A percentile compares a stretch with the other conserved stretches of the same genome.
Conservation (phyloP, 2,329 filamentous ascomycete species). For the Aspergillaceae sp. region DNA sequence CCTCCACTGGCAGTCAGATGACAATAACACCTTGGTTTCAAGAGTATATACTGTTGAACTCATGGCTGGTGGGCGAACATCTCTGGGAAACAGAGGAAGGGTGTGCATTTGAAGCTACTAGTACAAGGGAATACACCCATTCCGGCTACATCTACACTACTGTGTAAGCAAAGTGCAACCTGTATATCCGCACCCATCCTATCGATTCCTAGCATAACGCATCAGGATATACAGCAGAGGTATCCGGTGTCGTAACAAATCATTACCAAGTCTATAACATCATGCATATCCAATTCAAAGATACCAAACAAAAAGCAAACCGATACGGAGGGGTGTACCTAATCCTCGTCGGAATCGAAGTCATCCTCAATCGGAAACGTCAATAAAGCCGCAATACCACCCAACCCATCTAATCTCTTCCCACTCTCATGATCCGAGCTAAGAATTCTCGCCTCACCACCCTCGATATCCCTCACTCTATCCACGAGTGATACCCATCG, state of each 20-base stretch:
- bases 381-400: conserved; percentile 79
- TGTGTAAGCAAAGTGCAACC: too few relatives aligned
- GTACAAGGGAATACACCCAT: too few relatives aligned
- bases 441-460: conserved; percentile 79
- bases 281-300: background rate
- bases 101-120: too few relatives aligned
- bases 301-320: background rate
- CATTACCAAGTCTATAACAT: background rate
- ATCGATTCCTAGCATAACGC: too few relatives aligned
- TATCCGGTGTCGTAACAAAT: background rate
- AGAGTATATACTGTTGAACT: too few relatives aligned
- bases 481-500: conserved; percentile 82
- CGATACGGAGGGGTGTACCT: background rate
- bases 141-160: too few relatives aligned
- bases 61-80: too few relatives aligned
- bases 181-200: too few relatives aligned
- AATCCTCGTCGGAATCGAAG: conserved; percentile 52
- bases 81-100: too few relatives aligned
- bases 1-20: too few relatives aligned
- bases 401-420: conserved; percentile 69
- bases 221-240: too few relatives aligned
- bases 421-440: conserved; percentile 95
- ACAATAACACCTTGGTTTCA: too few relatives aligned
- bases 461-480: conserved; percentile 68
- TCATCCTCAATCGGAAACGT: conserved; percentile 87